phyloP scores from a whole-genome alignment of 495 filamentous ascomycete genomes.

The Aspergillus kassunensis region DNA sequence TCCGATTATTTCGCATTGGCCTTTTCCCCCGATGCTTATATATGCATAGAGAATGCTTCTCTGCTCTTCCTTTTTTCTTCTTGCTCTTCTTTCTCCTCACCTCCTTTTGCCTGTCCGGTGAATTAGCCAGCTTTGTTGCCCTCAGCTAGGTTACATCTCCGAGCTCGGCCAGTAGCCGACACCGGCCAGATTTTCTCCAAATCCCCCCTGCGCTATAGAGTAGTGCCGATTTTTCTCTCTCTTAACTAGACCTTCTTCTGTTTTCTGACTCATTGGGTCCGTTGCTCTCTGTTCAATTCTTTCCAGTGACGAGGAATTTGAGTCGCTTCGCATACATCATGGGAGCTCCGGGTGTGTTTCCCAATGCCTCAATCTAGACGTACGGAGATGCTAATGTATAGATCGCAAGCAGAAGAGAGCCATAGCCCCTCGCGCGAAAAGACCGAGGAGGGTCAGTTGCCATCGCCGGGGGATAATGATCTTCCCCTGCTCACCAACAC shows the following conservation, averaged over 20 bases:
- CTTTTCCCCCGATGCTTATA: background rate
- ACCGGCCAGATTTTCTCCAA: constrained; percentile 5
- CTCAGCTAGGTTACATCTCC: background rate
- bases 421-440: constrained; percentile 11
- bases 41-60: background rate
- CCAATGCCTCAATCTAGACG: background rate
- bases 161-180: constrained; percentile 5
- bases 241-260: background rate
- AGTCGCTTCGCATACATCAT: constrained; percentile 6
- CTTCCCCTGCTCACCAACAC: constrained; percentile 43
- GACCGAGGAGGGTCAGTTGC: constrained; percentile 26
- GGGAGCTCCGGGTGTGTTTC: constrained; percentile 2
- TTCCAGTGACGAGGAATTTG: background rate
- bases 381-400: background rate
- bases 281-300: background rate
- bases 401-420: constrained; percentile 9
- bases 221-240: background rate
- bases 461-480: constrained; percentile 16
- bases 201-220: background rate
- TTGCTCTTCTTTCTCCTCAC: background rate
- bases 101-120: background rate
- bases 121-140: background rate
- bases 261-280: background rate
- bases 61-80: background rate
- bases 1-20: background rate